A percentile compares a stretch with the other conserved stretches of the same genome.
Conservation (phyloP, 768 basidiomycete species). For the Rhizopogon vesiculosus region DNA sequence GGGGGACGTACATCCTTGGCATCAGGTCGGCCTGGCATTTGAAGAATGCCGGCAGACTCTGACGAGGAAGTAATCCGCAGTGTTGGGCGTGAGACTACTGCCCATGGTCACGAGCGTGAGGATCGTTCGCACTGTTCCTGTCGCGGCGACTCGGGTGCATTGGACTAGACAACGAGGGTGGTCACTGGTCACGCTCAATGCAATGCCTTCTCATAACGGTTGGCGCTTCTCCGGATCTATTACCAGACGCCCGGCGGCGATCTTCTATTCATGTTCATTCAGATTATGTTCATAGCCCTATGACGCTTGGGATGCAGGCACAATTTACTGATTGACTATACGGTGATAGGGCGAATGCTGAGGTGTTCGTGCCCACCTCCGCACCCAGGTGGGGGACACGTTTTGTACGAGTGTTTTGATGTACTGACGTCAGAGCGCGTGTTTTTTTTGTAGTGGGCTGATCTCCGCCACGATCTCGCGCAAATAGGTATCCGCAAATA, state of each 20-base stretch:
- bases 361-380: constrained; percentile 82
- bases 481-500: constrained; percentile 28
- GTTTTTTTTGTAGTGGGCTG: constrained; percentile 40
- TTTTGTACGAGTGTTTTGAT: not conserved
- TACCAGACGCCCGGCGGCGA: not conserved
- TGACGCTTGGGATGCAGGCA: constrained; percentile 10
- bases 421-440: constrained; percentile 23
- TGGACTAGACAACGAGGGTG: constrained; percentile 4
- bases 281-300: constrained; percentile 8
- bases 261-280: not conserved
- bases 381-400: constrained; percentile 70
- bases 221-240: constrained; percentile 1
- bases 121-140: not conserved
- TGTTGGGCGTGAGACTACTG: not conserved
- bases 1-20: not conserved
- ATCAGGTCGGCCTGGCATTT: not conserved
- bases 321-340: constrained; percentile 25
- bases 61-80: not conserved
- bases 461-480: constrained; percentile 57
- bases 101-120: not conserved
- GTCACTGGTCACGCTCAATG: constrained; percentile 1
- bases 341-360: constrained; percentile 58
- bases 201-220: constrained; percentile 2
- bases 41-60: not conserved
- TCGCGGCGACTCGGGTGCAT: not conserved